A percentile compares a stretch with the other conserved stretches of the same genome.
Evolutionary conservation across 73 alveolate species (phyloP).

Genomic region (Paramecium sexaurelia): DNA sequence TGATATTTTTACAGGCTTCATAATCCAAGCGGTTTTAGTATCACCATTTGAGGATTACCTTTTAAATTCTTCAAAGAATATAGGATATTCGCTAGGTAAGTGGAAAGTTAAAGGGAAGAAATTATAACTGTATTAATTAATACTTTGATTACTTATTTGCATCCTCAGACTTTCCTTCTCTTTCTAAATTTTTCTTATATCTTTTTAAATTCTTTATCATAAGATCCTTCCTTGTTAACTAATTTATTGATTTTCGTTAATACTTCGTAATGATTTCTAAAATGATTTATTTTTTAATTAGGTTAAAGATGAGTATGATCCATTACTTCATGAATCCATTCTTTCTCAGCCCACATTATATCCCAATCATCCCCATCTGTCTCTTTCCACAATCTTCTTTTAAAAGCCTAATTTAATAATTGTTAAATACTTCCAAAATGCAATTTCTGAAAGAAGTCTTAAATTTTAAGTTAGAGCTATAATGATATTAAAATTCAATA

Average conservation of each 20-base stretch:
- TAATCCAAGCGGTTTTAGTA: conserved; percentile 98
- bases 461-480: conserved; percentile 89
- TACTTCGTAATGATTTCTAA: conserved; percentile 95
- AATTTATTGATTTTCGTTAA: neutral
- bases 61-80: conserved; percentile 99
- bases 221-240: conserved; percentile 95
- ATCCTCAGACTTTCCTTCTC: conserved; percentile 96
- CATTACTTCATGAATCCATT: conserved; percentile 94
- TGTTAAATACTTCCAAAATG: conserved; percentile 80
- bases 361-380: conserved; percentile 98
- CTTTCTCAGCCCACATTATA: conserved; percentile 98
- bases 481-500: conserved; percentile 32
- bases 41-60: conserved; percentile 70
- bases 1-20: conserved; percentile 94
- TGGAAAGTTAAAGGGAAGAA: conserved; percentile 97
- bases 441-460: conserved; percentile 95
- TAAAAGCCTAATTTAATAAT: conserved; percentile 72
- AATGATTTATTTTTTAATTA: conserved; percentile 95
- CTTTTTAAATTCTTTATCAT: conserved; percentile 97
- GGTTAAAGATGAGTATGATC: conserved; percentile 95
- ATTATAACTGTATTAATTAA: conserved; percentile 65
- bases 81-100: conserved; percentile 98
- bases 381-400: conserved; percentile 94
- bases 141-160: conserved; percentile 80
- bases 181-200: conserved; percentile 93